Evolutionary conservation across 2,329 filamentous ascomycete species (phyloP), one percentile per base, ranked within the genome.

Genomic region (Venturia effusa): DNA sequence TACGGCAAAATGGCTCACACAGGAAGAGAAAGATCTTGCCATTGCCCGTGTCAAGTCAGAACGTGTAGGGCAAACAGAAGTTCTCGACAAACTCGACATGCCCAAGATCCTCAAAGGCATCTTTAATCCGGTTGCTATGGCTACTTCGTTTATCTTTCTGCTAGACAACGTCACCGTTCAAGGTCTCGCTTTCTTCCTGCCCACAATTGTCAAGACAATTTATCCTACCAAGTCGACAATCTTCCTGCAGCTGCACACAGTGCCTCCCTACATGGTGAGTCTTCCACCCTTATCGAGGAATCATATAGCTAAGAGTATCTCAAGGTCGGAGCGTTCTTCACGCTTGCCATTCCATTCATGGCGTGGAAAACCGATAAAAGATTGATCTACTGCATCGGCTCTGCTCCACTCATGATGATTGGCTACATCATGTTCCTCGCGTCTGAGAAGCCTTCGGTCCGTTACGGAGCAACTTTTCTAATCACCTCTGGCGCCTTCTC

Each of bases 161-260:
- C 79, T 88, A 64, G 79, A 86, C 77, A 88, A 88, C 74, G 83
- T 90, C 70, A 89, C 87, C 0, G 86, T 89, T 2, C 85, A 89
- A 70, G 86, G 87, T 3, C 77, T 90, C 4, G 84, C 84, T 1
- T 88, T 89, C 77, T 89, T 89, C 73, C 76, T 81, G 0, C 88
- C 88, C 0, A 90, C 87, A 0, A 89, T 91, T 66, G 85, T 90
- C 51, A 74, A 75, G 54, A 88, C 83, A 6, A 89, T 90, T 68
- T 90, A 89, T 69, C 84, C 84, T 0, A 54, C n/a, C 11, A 76
- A 77, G 63, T 78, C 76, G 17, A 80, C 84, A 1, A 77, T 90
- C 17, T 81, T 80, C 1, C 84, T 89, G 70, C 88, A 90, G 72
- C 81, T 90, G 0, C 83, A 83, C 67, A 89, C 87, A 0, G 88